Evolutionary conservation across 371 early-diverging fungal genomes (phyloP).

Genomic region (Coemansia sp.): DNA sequence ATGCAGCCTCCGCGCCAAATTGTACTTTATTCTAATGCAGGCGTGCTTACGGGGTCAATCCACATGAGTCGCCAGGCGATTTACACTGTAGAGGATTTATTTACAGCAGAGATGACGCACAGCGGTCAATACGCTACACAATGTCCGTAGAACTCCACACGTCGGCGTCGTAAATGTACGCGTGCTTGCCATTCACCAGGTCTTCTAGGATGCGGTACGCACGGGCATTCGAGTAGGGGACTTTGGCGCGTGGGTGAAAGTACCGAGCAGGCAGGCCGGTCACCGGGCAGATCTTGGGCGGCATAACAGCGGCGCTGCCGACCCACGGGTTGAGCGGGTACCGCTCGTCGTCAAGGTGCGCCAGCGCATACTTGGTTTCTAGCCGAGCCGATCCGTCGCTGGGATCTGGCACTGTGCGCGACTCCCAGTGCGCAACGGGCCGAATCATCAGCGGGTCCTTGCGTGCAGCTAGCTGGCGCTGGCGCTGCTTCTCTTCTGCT

Average conservation of each 20-base stretch:
- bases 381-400: not conserved
- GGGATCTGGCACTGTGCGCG: not conserved
- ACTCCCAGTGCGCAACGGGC: slow-evolving; percentile 38
- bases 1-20: not conserved
- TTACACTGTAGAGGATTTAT: not conserved
- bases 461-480: slow-evolving; percentile 18
- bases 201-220: slow-evolving; percentile 50
- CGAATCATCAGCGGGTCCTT: slow-evolving; percentile 33
- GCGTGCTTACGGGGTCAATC: not conserved
- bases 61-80: not conserved
- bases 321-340: slow-evolving; percentile 37
- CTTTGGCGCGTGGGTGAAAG: slow-evolving; percentile 45
- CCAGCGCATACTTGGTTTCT: slow-evolving; percentile 20
- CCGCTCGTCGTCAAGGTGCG: slow-evolving; percentile 19
- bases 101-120: too few relatives aligned
- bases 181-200: slow-evolving; percentile 34
- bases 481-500: slow-evolving; percentile 41
- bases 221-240: slow-evolving; percentile 43
- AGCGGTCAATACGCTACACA: too few relatives aligned
- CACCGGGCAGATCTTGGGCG: slow-evolving; percentile 44
- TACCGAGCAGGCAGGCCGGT: slow-evolving; percentile 49
- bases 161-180: slow-evolving; percentile 33
- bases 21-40: not conserved
- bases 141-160: slow-evolving; percentile 34
- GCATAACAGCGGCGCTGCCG: slow-evolving; percentile 2